These are phyloP conservation scores for Cyberlindnera suaveolens DNA, from an alignment of 805 yeast genomes.

Conservation along the genomic window DNA sequence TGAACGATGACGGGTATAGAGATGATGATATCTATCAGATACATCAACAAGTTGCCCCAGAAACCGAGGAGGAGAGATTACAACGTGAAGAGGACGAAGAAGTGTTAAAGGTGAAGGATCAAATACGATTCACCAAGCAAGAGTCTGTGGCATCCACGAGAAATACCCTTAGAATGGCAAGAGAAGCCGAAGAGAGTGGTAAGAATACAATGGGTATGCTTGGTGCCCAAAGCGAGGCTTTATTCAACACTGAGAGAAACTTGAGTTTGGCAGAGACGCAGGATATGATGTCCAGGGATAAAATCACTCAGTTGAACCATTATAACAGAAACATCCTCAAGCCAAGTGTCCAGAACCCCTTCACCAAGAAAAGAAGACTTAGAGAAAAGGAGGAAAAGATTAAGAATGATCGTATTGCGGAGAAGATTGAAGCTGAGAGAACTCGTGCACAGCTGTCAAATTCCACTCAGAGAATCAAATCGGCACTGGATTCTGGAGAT, in stretches of 20 bases:
- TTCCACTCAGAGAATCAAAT: slow-evolving; percentile 63
- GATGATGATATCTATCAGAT: slow-evolving; percentile 26
- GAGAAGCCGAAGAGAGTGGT: slow-evolving; percentile 68
- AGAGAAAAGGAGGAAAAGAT: slow-evolving; percentile 69
- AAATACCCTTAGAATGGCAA: slow-evolving; percentile 68
- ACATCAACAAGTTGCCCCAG: slow-evolving; percentile 18
- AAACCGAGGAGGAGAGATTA: slow-evolving; percentile 27
- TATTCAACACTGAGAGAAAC: slow-evolving; percentile 74
- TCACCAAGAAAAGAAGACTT: slow-evolving; percentile 71
- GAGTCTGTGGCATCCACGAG: slow-evolving; percentile 82
- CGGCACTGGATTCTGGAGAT: slow-evolving; percentile 46
- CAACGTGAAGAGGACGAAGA: slow-evolving; percentile 73
- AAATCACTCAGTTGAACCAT: slow-evolving; percentile 72
- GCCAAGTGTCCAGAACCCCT: slow-evolving; percentile 79
- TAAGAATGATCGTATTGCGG: slow-evolving; percentile 54
- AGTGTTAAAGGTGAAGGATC: slow-evolving; percentile 78
- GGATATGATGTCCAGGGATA: slow-evolving; percentile 73
- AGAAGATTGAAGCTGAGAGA: slow-evolving; percentile 54
- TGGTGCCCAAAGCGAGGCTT: slow-evolving; percentile 87
- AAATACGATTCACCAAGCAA: slow-evolving; percentile 77
- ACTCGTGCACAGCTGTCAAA: slow-evolving; percentile 53
- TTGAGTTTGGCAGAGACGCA: slow-evolving; percentile 76
- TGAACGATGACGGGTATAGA: slow-evolving; percentile 21
- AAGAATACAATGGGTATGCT: slow-evolving; percentile 83
- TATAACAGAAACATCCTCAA: slow-evolving; percentile 78